Evolutionary conservation across 768 basidiomycete species (phyloP).

Genomic region (Tricholoma bakamatsutake): DNA sequence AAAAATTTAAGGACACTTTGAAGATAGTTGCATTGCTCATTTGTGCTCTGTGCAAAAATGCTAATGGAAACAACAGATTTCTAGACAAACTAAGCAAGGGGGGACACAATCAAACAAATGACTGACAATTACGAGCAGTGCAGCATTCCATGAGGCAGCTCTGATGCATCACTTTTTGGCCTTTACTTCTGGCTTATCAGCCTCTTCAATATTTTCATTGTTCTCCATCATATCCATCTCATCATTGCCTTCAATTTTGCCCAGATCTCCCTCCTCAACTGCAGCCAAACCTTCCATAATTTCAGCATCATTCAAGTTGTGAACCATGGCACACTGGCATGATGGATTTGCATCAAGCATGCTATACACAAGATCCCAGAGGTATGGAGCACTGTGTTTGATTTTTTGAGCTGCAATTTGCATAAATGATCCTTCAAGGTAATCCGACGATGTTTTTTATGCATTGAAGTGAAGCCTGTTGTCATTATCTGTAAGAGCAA

Average conservation of each 20-base stretch:
- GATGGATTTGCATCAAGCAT: neutral
- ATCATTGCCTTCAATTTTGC: neutral
- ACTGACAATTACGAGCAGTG: neutral
- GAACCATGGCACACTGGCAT: neutral
- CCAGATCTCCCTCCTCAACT: neutral
- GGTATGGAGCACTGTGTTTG: neutral
- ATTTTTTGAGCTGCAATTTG: neutral
- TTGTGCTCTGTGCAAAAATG: neutral
- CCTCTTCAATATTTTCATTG: neutral
- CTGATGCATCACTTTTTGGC: neutral
- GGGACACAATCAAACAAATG: neutral
- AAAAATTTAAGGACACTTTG: conserved; percentile 24
- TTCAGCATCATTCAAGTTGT: neutral
- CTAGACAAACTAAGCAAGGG: neutral
- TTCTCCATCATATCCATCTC: neutral
- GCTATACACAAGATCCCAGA: neutral
- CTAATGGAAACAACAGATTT: neutral
- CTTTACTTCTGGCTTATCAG: neutral
- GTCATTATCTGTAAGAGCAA: neutral
- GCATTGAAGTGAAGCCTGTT: neutral
- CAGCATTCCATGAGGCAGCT: neutral
- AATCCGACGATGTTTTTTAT: neutral
- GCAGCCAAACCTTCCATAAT: neutral
- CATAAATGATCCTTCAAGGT: neutral
- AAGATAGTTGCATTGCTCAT: conserved; percentile 13